Conservation (phyloP, 2,329 filamentous ascomycete genomes). For the Thelonectria rubi region DNA sequence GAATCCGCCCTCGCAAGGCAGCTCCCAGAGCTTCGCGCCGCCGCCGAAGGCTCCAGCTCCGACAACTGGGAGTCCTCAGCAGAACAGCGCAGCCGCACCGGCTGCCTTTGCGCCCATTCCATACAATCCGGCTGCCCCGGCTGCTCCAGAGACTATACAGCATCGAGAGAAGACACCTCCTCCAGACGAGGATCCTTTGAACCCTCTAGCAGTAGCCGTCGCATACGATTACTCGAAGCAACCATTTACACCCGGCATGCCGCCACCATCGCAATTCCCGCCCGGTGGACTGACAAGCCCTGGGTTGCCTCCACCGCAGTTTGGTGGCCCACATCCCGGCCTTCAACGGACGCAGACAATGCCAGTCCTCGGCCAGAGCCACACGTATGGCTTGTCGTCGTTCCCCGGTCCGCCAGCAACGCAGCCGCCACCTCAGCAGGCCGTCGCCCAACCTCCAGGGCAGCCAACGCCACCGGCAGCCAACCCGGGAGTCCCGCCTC, state of each 20-base stretch:
- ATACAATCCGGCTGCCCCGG: constrained; percentile 82
- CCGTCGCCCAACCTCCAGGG: constrained; percentile 36
- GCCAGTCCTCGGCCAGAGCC: constrained; percentile 54
- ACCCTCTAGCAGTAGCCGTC: constrained; percentile 67
- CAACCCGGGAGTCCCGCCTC: constrained; percentile 50
- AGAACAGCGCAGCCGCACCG: constrained; percentile 37
- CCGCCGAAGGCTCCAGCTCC: constrained; percentile 37
- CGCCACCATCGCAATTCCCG: constrained; percentile 57
- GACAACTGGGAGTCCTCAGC: constrained; percentile 22
- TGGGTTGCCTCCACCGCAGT: constrained; percentile 54
- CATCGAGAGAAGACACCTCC: constrained; percentile 85
- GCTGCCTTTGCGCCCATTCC: constrained; percentile 69
- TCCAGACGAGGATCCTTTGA: constrained; percentile 69
- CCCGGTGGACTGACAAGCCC: constrained; percentile 55
- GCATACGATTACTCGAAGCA: constrained; percentile 64
- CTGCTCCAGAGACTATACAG: constrained; percentile 75
- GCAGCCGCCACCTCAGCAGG: constrained; percentile 43
- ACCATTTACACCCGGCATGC: constrained; percentile 62
- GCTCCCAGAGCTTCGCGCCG: constrained; percentile 34
- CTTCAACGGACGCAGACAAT: constrained; percentile 60
- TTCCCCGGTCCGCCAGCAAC: constrained; percentile 57
- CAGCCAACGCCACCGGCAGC: constrained; percentile 47
- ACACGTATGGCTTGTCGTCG: constrained; percentile 55
- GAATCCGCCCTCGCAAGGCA: constrained; percentile 30
- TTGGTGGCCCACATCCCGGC: constrained; percentile 54